These are phyloP conservation scores for Gossypium sturtianum DNA, from an alignment of 345 rosid genomes.

Conservation along the genomic window DNA sequence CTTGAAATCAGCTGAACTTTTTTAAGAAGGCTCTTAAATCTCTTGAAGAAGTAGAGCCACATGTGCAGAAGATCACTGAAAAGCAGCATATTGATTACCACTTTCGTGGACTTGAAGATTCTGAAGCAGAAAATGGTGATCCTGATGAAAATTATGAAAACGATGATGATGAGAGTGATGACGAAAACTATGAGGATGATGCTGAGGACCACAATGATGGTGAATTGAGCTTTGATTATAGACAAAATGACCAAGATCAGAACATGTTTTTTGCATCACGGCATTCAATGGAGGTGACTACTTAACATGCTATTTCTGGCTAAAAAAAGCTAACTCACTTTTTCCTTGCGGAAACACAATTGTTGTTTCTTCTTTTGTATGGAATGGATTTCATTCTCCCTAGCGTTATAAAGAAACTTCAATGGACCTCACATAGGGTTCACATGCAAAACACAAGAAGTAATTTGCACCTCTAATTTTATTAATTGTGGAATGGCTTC, in stretches of 20 bases:
- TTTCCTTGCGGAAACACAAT: neutral
- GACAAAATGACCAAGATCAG: constrained; percentile 43
- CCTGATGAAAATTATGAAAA: constrained; percentile 36
- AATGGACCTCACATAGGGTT: neutral
- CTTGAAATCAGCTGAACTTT: constrained; percentile 62
- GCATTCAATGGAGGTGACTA: constrained; percentile 60
- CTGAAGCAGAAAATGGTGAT: constrained; percentile 47
- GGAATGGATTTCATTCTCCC: neutral
- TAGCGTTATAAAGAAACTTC: neutral
- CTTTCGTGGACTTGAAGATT: constrained; percentile 77
- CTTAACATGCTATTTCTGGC: constrained; percentile 8
- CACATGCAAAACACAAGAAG: neutral
- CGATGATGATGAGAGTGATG: constrained; percentile 30
- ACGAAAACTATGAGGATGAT: constrained; percentile 17
- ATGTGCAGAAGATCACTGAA: constrained; percentile 55
- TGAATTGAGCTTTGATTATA: constrained; percentile 78
- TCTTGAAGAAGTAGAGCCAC: constrained; percentile 81
- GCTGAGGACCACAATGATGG: constrained; percentile 57
- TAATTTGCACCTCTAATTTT: neutral
- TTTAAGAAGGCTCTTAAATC: constrained; percentile 76
- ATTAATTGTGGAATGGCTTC: constrained; percentile 4
- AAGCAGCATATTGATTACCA: constrained; percentile 87
- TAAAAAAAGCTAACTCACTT: constrained; percentile 3
- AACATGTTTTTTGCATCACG: constrained; percentile 36
- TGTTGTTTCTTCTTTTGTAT: neutral